These are phyloP conservation scores for Thyridium curvatum DNA, from an alignment of 2,329 filamentous ascomycete genomes.

Conservation along the genomic window DNA sequence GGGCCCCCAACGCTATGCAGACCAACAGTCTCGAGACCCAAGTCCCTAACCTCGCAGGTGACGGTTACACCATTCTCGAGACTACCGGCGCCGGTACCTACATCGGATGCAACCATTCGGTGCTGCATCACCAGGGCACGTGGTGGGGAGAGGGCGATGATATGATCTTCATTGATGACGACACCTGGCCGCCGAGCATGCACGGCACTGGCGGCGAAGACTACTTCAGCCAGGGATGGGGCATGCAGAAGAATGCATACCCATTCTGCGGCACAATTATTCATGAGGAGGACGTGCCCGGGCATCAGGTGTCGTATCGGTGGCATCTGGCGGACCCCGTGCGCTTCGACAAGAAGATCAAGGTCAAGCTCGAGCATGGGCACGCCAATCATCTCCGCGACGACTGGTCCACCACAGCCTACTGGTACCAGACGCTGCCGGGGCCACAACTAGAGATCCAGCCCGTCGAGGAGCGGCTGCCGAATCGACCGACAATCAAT, in stretches of 20 bases:
- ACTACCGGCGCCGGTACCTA: slow-evolving; percentile 20
- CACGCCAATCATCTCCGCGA: slow-evolving; percentile 23
- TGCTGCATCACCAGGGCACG: slow-evolving; percentile 22
- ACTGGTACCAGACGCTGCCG: slow-evolving; percentile 25
- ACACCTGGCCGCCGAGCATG: slow-evolving; percentile 24
- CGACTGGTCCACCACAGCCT: slow-evolving; percentile 23
- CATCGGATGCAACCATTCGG: slow-evolving; percentile 25
- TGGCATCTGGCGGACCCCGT: slow-evolving; percentile 25
- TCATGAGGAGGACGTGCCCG: slow-evolving; percentile 23
- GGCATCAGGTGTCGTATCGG: slow-evolving; percentile 22
- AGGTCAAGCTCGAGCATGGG: slow-evolving; percentile 18
- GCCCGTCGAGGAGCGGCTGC: slow-evolving; percentile 15
- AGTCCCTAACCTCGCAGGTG: slow-evolving; percentile 20
- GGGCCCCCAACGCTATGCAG: slow-evolving; percentile 20
- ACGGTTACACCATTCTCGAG: slow-evolving; percentile 22
- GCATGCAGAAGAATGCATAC: slow-evolving; percentile 26
- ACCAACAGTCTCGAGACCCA: slow-evolving; percentile 24
- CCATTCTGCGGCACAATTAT: slow-evolving; percentile 24
- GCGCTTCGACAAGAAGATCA: slow-evolving; percentile 21
- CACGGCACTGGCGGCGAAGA: slow-evolving; percentile 25
- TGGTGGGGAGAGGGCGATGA: slow-evolving; percentile 28
- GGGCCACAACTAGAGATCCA: slow-evolving; percentile 19
- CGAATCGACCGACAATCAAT: slow-evolving; percentile 10
- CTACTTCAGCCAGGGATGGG: slow-evolving; percentile 25
- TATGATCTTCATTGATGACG: slow-evolving; percentile 27